Conservation (phyloP, 495 filamentous ascomycete genomes). For the Xylaria bambusicola region DNA sequence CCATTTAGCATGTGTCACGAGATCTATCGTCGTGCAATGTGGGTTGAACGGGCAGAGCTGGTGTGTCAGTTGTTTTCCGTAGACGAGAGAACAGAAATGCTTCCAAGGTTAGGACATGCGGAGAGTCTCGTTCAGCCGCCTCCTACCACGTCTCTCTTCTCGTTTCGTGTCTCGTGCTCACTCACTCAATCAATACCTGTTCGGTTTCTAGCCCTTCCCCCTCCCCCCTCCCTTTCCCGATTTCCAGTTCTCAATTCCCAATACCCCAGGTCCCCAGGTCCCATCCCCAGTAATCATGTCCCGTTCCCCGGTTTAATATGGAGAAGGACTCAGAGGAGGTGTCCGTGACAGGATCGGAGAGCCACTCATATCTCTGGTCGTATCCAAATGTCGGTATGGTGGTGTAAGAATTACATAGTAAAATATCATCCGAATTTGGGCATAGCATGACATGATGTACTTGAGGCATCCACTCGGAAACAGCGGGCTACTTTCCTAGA, state of each 20-base stretch:
- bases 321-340: neutral
- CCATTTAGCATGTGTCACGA: slow-evolving; percentile 7
- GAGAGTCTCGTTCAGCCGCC: too few relatives aligned
- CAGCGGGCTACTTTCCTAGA: slow-evolving; percentile 1
- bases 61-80: neutral
- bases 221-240: too few relatives aligned
- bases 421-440: neutral
- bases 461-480: slow-evolving; percentile 6
- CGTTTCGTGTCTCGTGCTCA: too few relatives aligned
- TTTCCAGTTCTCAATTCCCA: too few relatives aligned
- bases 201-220: too few relatives aligned
- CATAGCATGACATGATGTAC: neutral
- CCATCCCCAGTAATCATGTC: too few relatives aligned
- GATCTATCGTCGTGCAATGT: neutral
- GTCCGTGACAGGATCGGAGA: neutral
- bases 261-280: too few relatives aligned
- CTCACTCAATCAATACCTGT: neutral
- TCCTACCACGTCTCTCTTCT: too few relatives aligned
- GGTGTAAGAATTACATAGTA: slow-evolving; percentile 8
- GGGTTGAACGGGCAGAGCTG: neutral
- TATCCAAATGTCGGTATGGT: neutral
- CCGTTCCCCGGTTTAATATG: neutral
- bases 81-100: too few relatives aligned
- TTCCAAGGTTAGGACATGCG: too few relatives aligned
- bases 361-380: neutral